These are phyloP conservation scores for Penicillium goetzii DNA, from an alignment of 495 filamentous ascomycete species.

Conservation along the genomic window DNA sequence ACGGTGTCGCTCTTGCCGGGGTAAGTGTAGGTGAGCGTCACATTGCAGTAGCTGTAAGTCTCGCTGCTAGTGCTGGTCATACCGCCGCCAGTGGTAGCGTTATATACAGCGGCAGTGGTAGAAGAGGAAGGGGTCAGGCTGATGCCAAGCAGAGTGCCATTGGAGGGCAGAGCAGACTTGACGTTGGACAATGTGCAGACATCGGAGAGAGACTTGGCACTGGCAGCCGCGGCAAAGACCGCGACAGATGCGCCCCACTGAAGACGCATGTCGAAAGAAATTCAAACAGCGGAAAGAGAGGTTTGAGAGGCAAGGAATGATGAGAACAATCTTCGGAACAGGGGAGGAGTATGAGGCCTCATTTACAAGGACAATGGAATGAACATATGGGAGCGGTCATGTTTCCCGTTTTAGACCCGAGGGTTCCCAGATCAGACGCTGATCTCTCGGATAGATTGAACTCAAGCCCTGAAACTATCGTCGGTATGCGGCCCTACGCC, in stretches of 20 bases:
- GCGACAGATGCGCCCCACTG: conserved; percentile 27
- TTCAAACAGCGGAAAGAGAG: conserved; percentile 1
- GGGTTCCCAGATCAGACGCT: conserved; percentile 10
- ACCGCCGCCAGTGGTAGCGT: conserved; percentile 23
- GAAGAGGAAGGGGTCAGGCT: conserved; percentile 36
- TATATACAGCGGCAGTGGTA: conserved; percentile 34
- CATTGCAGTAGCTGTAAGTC: conserved; percentile 43
- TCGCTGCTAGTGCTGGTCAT: conserved; percentile 21
- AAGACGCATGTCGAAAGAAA: conserved; percentile 29
- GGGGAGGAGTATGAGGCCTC: background rate
- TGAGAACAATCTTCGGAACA: background rate
- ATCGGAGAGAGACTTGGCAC: conserved; percentile 35
- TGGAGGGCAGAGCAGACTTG: conserved; percentile 35
- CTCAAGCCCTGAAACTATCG: conserved; percentile 13
- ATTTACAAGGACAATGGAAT: background rate
- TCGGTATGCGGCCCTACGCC: conserved; percentile 2
- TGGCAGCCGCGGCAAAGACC: conserved; percentile 34
- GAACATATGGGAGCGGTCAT: conserved; percentile 3
- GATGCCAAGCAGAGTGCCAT: conserved; percentile 40
- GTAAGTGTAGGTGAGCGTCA: conserved; percentile 41
- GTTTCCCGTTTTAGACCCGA: conserved; percentile 6
- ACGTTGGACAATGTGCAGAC: conserved; percentile 43
- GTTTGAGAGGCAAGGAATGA: background rate
- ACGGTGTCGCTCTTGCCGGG: conserved; percentile 37
- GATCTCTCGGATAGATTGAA: conserved; percentile 22